Base-by-base conservation (phyloP, 495 filamentous ascomycete genomes). In the Mytilinidion resinicola region DNA sequence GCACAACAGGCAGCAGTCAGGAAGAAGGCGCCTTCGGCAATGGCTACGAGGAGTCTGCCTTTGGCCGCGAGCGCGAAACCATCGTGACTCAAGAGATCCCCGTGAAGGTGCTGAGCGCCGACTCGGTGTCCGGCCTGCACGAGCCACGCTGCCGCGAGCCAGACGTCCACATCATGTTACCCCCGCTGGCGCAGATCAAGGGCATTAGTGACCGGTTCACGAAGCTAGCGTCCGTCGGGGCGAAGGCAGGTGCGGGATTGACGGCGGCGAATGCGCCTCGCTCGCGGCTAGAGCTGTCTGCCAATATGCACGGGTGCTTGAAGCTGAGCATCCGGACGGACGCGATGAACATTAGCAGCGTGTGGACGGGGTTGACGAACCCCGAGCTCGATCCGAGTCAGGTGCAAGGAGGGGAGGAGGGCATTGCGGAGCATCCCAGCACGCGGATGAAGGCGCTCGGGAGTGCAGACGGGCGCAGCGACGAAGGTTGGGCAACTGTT, bases 81-180 rank as follows among this genome's bases (percentile, higher is more conserved):
- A 77, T 89, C 65, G 85, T 98, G 64, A 96, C 90, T n/a, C 95
- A 98, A 67, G 90, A 96, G 71, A 82, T 97, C 25, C 93, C 95
- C n/a, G 84, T 96, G 50, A 84, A 90, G 4, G 90, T 98, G 4
- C 81, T 98, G 4, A 85, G 86, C 61, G 81, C 87, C 1, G 80
- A 82, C 15, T 85, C 83, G 0, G 89, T 98, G 1, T 87, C 90
- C 54, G 86, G 82, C 12, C 84, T 96, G 39, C 89, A 91, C 70
- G 91, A 98, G 72, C 93, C 93, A 12, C 83, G 82, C 53, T 89
- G 90, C 52, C 85, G 89, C 20, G 91, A 96, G 65, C 90, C 92
- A 42, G 92, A 98, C 67, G 91, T 96, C 1, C 87, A 97, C 73
- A 92, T 98, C 71, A 81, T 89, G 37, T 82, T 98, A 0, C 93